Conservation (phyloP, 2,329 filamentous ascomycete genomes). For the Aspergillus sp. region DNA sequence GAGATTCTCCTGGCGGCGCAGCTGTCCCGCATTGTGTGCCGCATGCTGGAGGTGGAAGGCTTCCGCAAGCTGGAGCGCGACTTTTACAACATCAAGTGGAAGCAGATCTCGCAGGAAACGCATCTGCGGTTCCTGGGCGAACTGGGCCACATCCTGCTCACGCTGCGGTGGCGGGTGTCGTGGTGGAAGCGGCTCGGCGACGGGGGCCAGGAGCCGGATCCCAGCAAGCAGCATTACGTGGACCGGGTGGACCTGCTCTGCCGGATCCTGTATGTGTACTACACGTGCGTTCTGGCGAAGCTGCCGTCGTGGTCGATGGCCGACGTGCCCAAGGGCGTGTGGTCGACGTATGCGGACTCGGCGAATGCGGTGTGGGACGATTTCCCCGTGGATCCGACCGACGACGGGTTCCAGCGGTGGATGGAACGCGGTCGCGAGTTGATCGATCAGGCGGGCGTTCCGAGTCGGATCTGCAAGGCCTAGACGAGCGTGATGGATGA, state of each 20-base stretch:
- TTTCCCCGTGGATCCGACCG: slow-evolving; percentile 39
- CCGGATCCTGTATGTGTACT: slow-evolving; percentile 48
- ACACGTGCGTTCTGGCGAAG: slow-evolving; percentile 44
- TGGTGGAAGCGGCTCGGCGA: slow-evolving; percentile 47
- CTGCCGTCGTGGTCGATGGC: slow-evolving; percentile 39
- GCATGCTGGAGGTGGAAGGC: slow-evolving; percentile 47
- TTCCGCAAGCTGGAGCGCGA: slow-evolving; percentile 44
- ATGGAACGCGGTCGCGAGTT: slow-evolving; percentile 39
- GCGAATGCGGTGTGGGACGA: slow-evolving; percentile 42
- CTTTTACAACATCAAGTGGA: slow-evolving; percentile 48
- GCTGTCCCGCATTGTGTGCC: slow-evolving; percentile 46
- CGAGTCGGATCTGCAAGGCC: slow-evolving; percentile 27
- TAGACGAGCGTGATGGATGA: slow-evolving; percentile 11
- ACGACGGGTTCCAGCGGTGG: slow-evolving; percentile 42
- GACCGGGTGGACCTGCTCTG: slow-evolving; percentile 42
- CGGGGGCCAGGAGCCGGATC: slow-evolving; percentile 34
- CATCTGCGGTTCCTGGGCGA: slow-evolving; percentile 41
- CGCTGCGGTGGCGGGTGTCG: slow-evolving; percentile 45
- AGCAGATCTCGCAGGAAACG: slow-evolving; percentile 42
- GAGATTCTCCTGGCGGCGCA: slow-evolving; percentile 45
- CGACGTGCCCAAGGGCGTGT: slow-evolving; percentile 39
- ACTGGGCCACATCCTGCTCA: slow-evolving; percentile 41
- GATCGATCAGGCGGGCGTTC: slow-evolving; percentile 41
- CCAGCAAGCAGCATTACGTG: slow-evolving; percentile 39
- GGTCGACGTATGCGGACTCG: slow-evolving; percentile 43